Evolutionary conservation across 2,329 filamentous ascomycete species (phyloP), one percentile per base, ranked within the genome.

Genomic region (Simplicillium aogashimaense): DNA sequence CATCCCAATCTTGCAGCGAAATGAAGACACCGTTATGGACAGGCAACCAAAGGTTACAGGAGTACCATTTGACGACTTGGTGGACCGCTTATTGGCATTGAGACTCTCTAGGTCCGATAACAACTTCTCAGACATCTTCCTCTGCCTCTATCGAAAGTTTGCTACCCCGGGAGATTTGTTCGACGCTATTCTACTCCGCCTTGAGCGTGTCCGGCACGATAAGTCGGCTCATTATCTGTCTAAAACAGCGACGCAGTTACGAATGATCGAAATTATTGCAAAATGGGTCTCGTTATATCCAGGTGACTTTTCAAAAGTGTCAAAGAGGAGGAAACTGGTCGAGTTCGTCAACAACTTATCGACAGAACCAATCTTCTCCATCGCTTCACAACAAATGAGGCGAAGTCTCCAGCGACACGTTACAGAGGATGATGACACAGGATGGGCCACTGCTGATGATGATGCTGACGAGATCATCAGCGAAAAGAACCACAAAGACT

Each of bases 71-170:
- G 79, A 84, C 45, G 83, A 88, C 41, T 66, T 92, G 4, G 86
- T 97, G 15, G 87, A 95, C 59, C 82, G 88, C n/a, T 72, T 98
- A 32, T 71, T 97, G 17, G 75, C 81, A 1, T 76, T 86, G 45
- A 85, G 86, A 29, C 81, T 90, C 65, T 88, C 86, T 20, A 88
- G 86, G 54, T 74, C 81, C n/a, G 92, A 97, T 55, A 74, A 76
- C 43, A 95, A 95, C 59, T 98, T 95, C 55, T 76, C 78, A 2
- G 79, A 88, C 35, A 81, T 94, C 14, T 97, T 97, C 53, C 70
- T 97, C 25, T 95, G 90, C 47, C 69, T 97, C 12, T 97, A 97
- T 61, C 83, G 92, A 46, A 94, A 92, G 58, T 97, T 98, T 56
- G 84, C 87, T 4, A 78, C 89, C 2, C 92, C 92, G 0, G 74